A percentile compares a stretch with the other conserved stretches of the same genome.
phyloP scores from a whole-genome alignment of 129 eudicot species.

The Flaveria linearis region DNA sequence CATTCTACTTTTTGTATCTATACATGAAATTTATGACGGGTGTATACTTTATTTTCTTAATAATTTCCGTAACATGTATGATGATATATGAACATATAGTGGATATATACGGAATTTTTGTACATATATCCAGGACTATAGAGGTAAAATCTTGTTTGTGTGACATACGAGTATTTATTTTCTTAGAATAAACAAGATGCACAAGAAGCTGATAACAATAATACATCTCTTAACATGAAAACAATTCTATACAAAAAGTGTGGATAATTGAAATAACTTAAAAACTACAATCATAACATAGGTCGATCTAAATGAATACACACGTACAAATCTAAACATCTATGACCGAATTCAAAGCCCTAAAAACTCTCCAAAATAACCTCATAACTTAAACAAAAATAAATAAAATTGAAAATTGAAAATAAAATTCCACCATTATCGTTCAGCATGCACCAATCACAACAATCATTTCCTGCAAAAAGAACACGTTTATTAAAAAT shows the following conservation, averaged over 20 bases:
- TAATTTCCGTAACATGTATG: background rate
- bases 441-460: background rate
- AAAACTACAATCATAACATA: slow-evolving; percentile 33
- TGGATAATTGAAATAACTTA: slow-evolving; percentile 10
- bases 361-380: slow-evolving; percentile 17
- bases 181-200: background rate
- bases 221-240: background rate
- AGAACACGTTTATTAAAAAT: background rate
- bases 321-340: slow-evolving; percentile 29
- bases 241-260: slow-evolving; percentile 6
- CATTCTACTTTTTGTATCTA: too few species aligned
- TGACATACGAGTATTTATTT: background rate
- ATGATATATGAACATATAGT: background rate
- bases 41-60: background rate
- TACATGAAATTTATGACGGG: too few species aligned
- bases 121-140: background rate
- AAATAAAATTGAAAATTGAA: background rate
- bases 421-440: slow-evolving; percentile 7
- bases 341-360: slow-evolving; percentile 21
- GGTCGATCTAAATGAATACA: slow-evolving; percentile 26
- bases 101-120: background rate
- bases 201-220: background rate
- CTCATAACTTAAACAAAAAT: slow-evolving; percentile 20
- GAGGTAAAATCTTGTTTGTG: background rate
- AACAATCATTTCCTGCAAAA: slow-evolving; percentile 34